Percentiles rank a stretch among this genome's conserved stretches.
phyloP scores from a whole-genome alignment of 305 asterid species.

The Fraxinus greggii region DNA sequence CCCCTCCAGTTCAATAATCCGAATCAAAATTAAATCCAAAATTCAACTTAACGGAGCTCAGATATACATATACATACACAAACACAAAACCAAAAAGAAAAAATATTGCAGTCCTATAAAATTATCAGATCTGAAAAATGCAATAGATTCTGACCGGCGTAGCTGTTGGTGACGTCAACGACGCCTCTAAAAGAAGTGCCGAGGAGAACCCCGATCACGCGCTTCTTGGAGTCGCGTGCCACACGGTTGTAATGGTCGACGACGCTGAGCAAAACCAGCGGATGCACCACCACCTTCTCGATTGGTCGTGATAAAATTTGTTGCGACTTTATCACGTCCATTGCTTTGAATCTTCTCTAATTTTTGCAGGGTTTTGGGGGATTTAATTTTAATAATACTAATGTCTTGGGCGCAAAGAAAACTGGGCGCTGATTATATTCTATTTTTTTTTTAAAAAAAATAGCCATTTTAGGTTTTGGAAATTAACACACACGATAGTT shows the following conservation, averaged over 20 bases:
- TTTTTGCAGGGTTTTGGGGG: conserved; percentile 5
- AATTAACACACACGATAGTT: too few species aligned
- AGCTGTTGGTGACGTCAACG: conserved; percentile 91
- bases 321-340: conserved; percentile 89
- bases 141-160: conserved; percentile 53
- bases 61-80: neutral
- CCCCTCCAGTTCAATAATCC: neutral
- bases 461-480: neutral
- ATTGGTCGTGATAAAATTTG: conserved; percentile 66
- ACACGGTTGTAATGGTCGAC: conserved; percentile 91
- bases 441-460: too few species aligned
- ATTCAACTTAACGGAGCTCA: neutral
- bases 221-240: conserved; percentile 80
- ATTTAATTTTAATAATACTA: neutral
- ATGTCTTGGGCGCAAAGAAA: conserved; percentile 15
- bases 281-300: conserved; percentile 89
- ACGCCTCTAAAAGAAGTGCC: conserved; percentile 79
- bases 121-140: conserved; percentile 40
- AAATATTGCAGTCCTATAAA: conserved; percentile 4
- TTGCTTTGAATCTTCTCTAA: conserved; percentile 18
- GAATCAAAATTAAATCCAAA: neutral
- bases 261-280: conserved; percentile 78
- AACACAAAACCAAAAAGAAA: neutral
- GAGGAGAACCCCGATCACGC: conserved; percentile 80
- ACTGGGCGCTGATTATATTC: neutral